These are phyloP conservation scores for Phenoliferia sp. DNA, from an alignment of 1,284 basidiomycete genomes.

Conservation along the genomic window DNA sequence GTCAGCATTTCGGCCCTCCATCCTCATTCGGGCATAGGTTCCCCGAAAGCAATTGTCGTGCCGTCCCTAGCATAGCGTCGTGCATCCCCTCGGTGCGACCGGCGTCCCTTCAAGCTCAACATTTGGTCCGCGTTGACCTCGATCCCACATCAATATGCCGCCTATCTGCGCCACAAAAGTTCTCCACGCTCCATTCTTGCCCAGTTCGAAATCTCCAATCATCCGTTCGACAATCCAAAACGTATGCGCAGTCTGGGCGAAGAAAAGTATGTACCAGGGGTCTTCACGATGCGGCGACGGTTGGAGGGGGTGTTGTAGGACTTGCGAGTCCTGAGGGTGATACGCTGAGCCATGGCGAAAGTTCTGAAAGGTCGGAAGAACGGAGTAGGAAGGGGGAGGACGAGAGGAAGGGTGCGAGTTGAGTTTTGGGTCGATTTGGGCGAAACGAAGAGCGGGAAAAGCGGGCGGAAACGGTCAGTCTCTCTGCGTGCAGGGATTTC, in stretches of 20 bases:
- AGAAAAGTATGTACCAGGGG: slow-evolving; percentile 52
- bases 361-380: not conserved
- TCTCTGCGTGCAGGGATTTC: not conserved
- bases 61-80: not conserved
- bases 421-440: not conserved
- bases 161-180: too few species aligned
- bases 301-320: slow-evolving; percentile 99
- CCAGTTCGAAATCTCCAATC: not conserved
- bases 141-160: not conserved
- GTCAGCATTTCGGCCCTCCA: slow-evolving; percentile 12
- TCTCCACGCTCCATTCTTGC: not conserved
- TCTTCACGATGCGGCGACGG: slow-evolving; percentile 93
- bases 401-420: not conserved
- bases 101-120: slow-evolving; percentile 37
- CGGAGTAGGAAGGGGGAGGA: not conserved
- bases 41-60: not conserved
- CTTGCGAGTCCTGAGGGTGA: slow-evolving; percentile 97
- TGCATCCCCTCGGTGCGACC: slow-evolving; percentile 35
- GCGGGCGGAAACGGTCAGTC: not conserved
- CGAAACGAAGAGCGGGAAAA: not conserved
- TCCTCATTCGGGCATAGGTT: not conserved
- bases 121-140: slow-evolving; percentile 25
- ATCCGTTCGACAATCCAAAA: not conserved
- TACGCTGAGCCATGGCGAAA: slow-evolving; percentile 54
- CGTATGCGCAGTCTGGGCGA: not conserved